Percentiles rank a stretch among this genome's conserved stretches.
Evolutionary conservation across 352 stramenopile species (phyloP).

Genomic region (Phytophthora kernoviae): DNA sequence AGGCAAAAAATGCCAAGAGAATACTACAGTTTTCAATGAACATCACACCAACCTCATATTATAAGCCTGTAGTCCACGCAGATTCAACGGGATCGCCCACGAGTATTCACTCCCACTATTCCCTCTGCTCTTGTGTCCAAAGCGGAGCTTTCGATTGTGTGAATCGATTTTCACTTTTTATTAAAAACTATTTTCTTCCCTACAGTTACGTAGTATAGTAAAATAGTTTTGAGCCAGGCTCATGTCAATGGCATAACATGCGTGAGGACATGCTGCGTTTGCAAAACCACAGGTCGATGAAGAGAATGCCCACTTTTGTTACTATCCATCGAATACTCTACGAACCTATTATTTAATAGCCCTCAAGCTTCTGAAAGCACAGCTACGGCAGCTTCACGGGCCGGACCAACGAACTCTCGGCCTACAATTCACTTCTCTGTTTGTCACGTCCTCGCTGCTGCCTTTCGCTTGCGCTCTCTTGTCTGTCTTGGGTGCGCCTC

Average conservation of each 20-base stretch:
- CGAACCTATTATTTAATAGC: conserved; percentile 33
- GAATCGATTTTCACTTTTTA: background rate
- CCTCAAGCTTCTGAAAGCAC: conserved; percentile 35
- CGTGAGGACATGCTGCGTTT: too few relatives aligned
- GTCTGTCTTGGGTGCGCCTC: conserved; percentile 29
- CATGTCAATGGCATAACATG: too few relatives aligned
- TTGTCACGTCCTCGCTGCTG: conserved; percentile 11
- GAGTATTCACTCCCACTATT: background rate
- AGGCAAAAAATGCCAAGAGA: background rate
- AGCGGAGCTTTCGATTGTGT: background rate
- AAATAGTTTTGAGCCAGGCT: too few relatives aligned
- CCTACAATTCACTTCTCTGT: conserved; percentile 5
- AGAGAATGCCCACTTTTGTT: conserved; percentile 49
- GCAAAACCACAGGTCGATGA: conserved; percentile 10
- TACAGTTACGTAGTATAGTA: too few relatives aligned
- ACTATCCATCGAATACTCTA: conserved; percentile 38
- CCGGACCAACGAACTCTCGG: conserved; percentile 13
- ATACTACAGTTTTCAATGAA: background rate
- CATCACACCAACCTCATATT: background rate
- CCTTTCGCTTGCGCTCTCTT: conserved; percentile 38
- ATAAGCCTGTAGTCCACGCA: background rate
- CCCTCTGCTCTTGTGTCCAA: background rate
- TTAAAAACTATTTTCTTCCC: background rate
- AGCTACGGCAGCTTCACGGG: conserved; percentile 32
- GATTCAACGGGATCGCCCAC: background rate